Evolutionary conservation across 2,329 filamentous ascomycete genomes (phyloP).

Genomic region (Fulvia fulva): DNA sequence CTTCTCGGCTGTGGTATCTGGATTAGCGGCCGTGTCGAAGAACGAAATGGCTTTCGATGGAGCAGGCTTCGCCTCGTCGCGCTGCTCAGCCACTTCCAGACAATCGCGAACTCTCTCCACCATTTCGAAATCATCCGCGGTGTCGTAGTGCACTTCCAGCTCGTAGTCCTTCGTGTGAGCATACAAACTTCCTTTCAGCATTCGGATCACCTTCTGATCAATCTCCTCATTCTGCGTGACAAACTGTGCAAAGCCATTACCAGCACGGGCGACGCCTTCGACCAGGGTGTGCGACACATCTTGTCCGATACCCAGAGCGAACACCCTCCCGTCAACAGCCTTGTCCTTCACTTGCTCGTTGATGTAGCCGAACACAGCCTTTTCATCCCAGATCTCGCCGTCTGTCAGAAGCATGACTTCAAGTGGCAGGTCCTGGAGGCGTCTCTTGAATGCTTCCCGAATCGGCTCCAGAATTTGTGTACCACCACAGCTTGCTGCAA

Average conservation of each 20-base stretch:
- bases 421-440: constrained; percentile 44
- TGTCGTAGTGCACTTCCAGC: constrained; percentile 58
- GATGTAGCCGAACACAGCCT: constrained; percentile 47
- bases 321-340: constrained; percentile 50
- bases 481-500: constrained; percentile 50
- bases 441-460: constrained; percentile 44
- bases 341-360: constrained; percentile 41
- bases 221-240: constrained; percentile 62
- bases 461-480: constrained; percentile 52
- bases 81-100: constrained; percentile 39
- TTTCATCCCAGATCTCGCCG: constrained; percentile 51
- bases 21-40: neutral
- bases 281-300: constrained; percentile 55
- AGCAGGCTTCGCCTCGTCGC: neutral
- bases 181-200: constrained; percentile 67
- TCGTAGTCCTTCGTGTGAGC: constrained; percentile 63
- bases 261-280: constrained; percentile 56
- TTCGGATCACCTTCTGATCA: constrained; percentile 65
- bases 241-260: constrained; percentile 58
- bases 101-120: constrained; percentile 56
- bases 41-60: neutral
- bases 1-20: constrained; percentile 25
- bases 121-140: constrained; percentile 57
- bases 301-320: constrained; percentile 54
- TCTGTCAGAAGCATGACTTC: constrained; percentile 57